phyloP scores from a whole-genome alignment of 176 grass and related monocot species.

The Paspalum notatum region DNA sequence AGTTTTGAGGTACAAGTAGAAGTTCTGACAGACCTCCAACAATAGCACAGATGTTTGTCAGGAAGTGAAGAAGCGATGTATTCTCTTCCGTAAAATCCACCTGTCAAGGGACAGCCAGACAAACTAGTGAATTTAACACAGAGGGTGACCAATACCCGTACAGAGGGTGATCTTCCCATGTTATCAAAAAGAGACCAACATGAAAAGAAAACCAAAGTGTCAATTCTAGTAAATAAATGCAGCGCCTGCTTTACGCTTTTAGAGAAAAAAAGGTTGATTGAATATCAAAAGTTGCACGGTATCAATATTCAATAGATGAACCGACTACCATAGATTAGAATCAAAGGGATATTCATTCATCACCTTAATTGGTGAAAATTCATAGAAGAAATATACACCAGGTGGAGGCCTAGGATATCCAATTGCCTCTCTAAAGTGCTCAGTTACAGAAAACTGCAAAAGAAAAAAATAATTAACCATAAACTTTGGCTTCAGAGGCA shows the following conservation, averaged over 20 bases:
- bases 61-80: conserved; percentile 88
- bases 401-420: conserved; percentile 85
- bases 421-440: conserved; percentile 93
- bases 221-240: conserved; percentile 36
- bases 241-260: conserved; percentile 16
- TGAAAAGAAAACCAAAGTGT: conserved; percentile 19
- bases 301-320: conserved; percentile 5
- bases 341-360: conserved; percentile 12
- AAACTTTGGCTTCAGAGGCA: conserved; percentile 31
- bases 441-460: conserved; percentile 97
- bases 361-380: conserved; percentile 99
- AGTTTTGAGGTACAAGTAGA: not conserved
- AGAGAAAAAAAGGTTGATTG: conserved; percentile 22
- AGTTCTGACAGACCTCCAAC: conserved; percentile 69
- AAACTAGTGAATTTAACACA: not conserved
- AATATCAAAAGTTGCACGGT: conserved; percentile 14
- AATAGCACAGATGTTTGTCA: conserved; percentile 95
- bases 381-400: conserved; percentile 96
- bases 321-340: conserved; percentile 7
- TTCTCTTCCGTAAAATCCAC: conserved; percentile 96
- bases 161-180: conserved; percentile 18
- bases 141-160: not conserved
- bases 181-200: conserved; percentile 9
- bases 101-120: conserved; percentile 48
- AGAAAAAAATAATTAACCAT: conserved; percentile 36